These are phyloP conservation scores for Boletus semigastroideus DNA, from an alignment of 1,284 basidiomycete species.

Conservation along the genomic window DNA sequence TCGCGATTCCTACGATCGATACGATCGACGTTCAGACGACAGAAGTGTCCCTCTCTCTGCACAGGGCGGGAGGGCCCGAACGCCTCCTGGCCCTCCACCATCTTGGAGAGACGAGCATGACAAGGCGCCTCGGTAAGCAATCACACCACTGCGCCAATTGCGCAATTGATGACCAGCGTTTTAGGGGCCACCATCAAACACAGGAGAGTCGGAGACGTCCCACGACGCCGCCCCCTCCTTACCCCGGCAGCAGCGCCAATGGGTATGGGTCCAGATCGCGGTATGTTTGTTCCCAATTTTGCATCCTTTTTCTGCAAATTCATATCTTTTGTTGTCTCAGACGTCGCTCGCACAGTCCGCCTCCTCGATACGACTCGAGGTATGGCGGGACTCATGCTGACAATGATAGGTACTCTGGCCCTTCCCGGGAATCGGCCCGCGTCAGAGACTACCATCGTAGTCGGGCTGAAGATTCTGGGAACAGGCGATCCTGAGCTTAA, in stretches of 20 bases:
- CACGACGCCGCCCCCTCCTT: conserved; percentile 55
- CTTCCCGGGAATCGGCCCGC: conserved; percentile 41
- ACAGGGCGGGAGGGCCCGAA: conserved; percentile 41
- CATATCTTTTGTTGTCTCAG: conserved; percentile 34
- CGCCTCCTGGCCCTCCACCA: conserved; percentile 43
- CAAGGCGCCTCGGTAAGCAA: conserved; percentile 47
- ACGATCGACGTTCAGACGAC: conserved; percentile 48
- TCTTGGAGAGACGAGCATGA: conserved; percentile 51
- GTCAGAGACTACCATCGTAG: conserved; percentile 64
- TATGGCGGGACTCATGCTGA: conserved; percentile 41
- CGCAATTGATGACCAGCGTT: conserved; percentile 1
- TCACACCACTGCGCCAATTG: background rate
- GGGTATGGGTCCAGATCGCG: conserved; percentile 51
- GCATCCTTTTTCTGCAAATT: background rate
- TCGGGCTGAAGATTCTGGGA: conserved; percentile 44
- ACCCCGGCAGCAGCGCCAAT: conserved; percentile 41
- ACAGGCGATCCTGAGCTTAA: conserved; percentile 36
- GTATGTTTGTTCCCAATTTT: conserved; percentile 34
- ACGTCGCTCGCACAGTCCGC: conserved; percentile 72
- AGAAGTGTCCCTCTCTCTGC: conserved; percentile 28
- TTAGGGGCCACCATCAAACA: conserved; percentile 46
- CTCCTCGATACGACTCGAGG: conserved; percentile 47
- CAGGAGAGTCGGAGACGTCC: conserved; percentile 52
- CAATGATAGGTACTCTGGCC: conserved; percentile 40
- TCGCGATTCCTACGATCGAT: conserved; percentile 57